Percentiles rank a stretch among this genome's conserved stretches.
Evolutionary conservation across 768 basidiomycete genomes (phyloP).

Genomic region (Baorangia bicolor): DNA sequence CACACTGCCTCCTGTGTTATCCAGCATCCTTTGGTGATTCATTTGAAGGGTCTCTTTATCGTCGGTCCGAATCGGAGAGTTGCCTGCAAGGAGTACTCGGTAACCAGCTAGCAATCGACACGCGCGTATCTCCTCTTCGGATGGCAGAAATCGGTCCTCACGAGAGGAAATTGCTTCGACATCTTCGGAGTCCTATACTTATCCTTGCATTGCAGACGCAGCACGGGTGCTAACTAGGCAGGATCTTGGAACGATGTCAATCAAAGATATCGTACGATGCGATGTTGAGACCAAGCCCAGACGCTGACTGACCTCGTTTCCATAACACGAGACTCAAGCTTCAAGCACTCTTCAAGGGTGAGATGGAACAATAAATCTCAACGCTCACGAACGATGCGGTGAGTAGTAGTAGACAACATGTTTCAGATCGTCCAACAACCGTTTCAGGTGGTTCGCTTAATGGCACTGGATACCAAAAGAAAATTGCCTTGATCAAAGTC

Average conservation of each 20-base stretch:
- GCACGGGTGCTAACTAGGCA: too few relatives aligned
- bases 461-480: background rate
- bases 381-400: background rate
- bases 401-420: too few relatives aligned
- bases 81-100: background rate
- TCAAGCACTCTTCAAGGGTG: too few relatives aligned
- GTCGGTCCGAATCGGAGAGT: too few relatives aligned
- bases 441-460: background rate
- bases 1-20: background rate
- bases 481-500: background rate
- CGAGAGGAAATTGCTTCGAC: background rate
- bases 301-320: background rate
- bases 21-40: too few relatives aligned
- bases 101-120: background rate
- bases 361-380: background rate
- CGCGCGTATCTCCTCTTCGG: background rate
- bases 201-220: background rate
- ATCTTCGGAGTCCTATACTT: too few relatives aligned
- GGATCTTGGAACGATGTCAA: background rate
- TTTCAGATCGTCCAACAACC: background rate
- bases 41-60: too few relatives aligned
- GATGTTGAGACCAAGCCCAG: background rate
- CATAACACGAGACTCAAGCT: too few relatives aligned
- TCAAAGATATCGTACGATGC: background rate
- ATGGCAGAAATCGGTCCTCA: background rate